phyloP scores from a whole-genome alignment of 2,329 filamentous ascomycete genomes.

The Podosphaera fusca region DNA sequence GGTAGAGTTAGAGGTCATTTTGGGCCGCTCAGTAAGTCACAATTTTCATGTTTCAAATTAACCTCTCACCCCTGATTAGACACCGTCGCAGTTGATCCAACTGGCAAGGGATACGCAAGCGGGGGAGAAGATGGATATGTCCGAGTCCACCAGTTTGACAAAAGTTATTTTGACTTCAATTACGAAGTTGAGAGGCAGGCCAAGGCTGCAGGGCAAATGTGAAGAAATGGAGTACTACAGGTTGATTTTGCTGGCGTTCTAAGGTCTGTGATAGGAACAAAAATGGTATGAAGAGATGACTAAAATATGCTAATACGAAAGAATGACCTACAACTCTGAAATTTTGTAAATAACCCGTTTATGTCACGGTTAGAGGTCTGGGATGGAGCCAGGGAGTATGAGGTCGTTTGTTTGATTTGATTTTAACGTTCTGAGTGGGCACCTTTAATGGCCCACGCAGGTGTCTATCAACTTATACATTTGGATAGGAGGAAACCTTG shows the following conservation, averaged over 20 bases:
- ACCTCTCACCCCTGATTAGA: constrained; percentile 18
- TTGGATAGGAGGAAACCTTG: too few relatives aligned
- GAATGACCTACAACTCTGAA: too few relatives aligned
- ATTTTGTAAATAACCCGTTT: too few relatives aligned
- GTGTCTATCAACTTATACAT: too few relatives aligned
- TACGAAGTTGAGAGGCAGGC: constrained; percentile 91
- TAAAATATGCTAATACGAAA: too few relatives aligned
- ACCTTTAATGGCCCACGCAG: too few relatives aligned
- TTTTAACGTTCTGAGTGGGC: too few relatives aligned
- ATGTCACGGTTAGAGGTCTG: too few relatives aligned
- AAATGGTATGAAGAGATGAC: too few relatives aligned
- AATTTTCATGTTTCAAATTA: background rate
- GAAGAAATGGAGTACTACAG: constrained; percentile 5
- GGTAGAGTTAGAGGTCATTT: constrained; percentile 94
- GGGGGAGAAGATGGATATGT: constrained; percentile 98
- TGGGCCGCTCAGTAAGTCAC: constrained; percentile 44
- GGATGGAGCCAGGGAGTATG: too few relatives aligned
- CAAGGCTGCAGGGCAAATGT: constrained; percentile 11
- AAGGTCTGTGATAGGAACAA: background rate
- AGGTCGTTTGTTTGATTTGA: too few relatives aligned
- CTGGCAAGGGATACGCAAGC: constrained; percentile 77
- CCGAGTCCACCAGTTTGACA: constrained; percentile 94
- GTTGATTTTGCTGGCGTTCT: constrained; percentile 15
- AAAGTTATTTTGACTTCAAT: constrained; percentile 93
- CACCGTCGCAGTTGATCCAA: constrained; percentile 82